Conservation (phyloP, 768 basidiomycete genomes). For the Kwoniella dejecticola region DNA sequence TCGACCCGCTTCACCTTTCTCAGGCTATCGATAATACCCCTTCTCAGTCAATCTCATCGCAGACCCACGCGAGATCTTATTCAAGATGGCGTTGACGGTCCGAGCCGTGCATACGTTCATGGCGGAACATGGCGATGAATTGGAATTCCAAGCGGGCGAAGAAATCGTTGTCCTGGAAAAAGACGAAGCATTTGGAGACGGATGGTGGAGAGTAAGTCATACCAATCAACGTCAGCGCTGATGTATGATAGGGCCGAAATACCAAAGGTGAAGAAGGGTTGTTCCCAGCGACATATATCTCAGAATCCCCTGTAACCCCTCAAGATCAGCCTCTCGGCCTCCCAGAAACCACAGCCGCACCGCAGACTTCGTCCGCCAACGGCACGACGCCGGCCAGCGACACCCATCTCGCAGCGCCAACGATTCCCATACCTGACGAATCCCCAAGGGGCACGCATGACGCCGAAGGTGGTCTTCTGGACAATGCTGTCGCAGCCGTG, state of each 20-base stretch:
- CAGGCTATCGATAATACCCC: neutral
- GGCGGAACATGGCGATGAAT: slow-evolving; percentile 93
- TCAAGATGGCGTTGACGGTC: slow-evolving; percentile 33
- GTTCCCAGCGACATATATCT: slow-evolving; percentile 87
- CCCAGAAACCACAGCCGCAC: slow-evolving; percentile 22
- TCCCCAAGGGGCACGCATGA: slow-evolving; percentile 26
- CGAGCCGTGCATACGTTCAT: slow-evolving; percentile 60
- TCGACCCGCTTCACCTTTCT: neutral
- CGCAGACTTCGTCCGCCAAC: slow-evolving; percentile 16
- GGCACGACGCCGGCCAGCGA: slow-evolving; percentile 1
- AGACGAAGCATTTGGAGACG: slow-evolving; percentile 89
- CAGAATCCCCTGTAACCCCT: slow-evolving; percentile 61
- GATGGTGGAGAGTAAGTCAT: slow-evolving; percentile 83
- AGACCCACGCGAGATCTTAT: neutral
- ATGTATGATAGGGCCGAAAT: slow-evolving; percentile 72
- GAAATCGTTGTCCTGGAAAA: slow-evolving; percentile 86
- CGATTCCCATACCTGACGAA: slow-evolving; percentile 16
- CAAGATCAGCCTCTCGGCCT: slow-evolving; percentile 11
- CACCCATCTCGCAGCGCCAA: slow-evolving; percentile 10
- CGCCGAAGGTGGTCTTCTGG: slow-evolving; percentile 14
- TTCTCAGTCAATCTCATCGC: neutral
- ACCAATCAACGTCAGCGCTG: neutral
- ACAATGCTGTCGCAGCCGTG: slow-evolving; percentile 19
- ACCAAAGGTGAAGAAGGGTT: slow-evolving; percentile 77
- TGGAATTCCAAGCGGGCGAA: slow-evolving; percentile 80